Evolutionary conservation across 495 filamentous ascomycete species (phyloP).

Genomic region (Aspergillus olivimuriae): DNA sequence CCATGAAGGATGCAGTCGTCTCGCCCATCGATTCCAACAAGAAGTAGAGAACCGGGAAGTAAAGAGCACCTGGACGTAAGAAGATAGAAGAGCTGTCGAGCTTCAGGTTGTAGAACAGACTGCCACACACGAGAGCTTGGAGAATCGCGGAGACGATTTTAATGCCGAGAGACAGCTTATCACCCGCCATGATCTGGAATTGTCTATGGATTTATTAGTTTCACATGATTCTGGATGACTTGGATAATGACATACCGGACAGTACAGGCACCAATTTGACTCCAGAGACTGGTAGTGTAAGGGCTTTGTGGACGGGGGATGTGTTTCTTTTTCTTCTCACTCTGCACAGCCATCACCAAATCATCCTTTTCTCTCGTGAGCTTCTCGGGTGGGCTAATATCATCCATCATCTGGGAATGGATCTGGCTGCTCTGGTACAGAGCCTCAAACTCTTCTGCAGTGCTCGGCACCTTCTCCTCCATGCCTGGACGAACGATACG

Average conservation of each 20-base stretch:
- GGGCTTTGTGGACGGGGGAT: constrained; percentile 31
- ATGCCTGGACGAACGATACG: constrained; percentile 58
- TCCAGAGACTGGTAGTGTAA: constrained; percentile 51
- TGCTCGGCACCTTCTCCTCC: constrained; percentile 59
- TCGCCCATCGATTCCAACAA: constrained; percentile 34
- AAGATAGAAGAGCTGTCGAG: constrained; percentile 35
- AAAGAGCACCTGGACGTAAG: constrained; percentile 32
- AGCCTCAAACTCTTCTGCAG: constrained; percentile 68
- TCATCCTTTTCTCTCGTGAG: constrained; percentile 36
- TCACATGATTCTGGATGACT: background rate
- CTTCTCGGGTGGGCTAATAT: constrained; percentile 52
- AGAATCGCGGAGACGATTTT: constrained; percentile 28
- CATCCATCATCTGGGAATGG: constrained; percentile 51
- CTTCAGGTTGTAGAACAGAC: constrained; percentile 35
- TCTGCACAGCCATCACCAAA: constrained; percentile 35
- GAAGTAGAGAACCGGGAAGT: constrained; percentile 35
- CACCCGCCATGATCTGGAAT: constrained; percentile 34
- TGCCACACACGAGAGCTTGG: constrained; percentile 35
- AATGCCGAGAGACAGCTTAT: constrained; percentile 31
- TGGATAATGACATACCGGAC: constrained; percentile 14
- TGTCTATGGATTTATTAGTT: constrained; percentile 13
- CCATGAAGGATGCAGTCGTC: constrained; percentile 34
- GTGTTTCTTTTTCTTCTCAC: constrained; percentile 47
- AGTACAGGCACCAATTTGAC: constrained; percentile 53
- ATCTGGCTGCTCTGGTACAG: constrained; percentile 66